phyloP scores from a whole-genome alignment of 2,329 filamentous ascomycete species.

The Lasiodiplodia hormozganensis region DNA sequence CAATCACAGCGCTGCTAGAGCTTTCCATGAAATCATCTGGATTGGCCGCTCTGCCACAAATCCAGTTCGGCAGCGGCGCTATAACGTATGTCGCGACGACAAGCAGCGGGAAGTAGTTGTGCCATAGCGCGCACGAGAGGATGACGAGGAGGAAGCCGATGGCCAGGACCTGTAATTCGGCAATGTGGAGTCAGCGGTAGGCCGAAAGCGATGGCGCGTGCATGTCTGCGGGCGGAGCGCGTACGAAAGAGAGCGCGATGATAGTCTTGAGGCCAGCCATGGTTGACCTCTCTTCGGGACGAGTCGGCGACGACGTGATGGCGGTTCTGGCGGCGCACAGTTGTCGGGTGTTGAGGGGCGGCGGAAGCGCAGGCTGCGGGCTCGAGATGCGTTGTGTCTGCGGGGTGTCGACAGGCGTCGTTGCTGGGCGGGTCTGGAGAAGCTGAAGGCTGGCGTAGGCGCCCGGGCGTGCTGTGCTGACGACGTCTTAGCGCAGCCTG shows the following conservation, averaged over 20 bases:
- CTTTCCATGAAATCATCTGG: slow-evolving; percentile 95
- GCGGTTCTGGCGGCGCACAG: slow-evolving; percentile 1
- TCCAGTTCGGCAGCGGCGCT: slow-evolving; percentile 95
- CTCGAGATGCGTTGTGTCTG: slow-evolving; percentile 12
- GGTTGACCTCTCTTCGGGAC: slow-evolving; percentile 42
- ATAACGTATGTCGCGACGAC: slow-evolving; percentile 96
- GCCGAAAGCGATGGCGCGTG: neutral
- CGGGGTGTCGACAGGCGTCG: slow-evolving; percentile 7
- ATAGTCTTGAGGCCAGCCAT: slow-evolving; percentile 97
- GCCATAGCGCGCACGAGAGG: slow-evolving; percentile 92
- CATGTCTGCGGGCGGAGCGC: slow-evolving; percentile 36
- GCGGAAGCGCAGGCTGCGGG: neutral
- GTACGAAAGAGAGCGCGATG: slow-evolving; percentile 95
- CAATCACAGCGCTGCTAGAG: slow-evolving; percentile 81
- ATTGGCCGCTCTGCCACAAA: slow-evolving; percentile 85
- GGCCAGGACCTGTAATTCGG: slow-evolving; percentile 74
- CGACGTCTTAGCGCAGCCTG: slow-evolving; percentile 20
- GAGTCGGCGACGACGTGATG: slow-evolving; percentile 16
- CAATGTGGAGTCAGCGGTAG: slow-evolving; percentile 4
- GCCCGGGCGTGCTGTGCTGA: slow-evolving; percentile 15
- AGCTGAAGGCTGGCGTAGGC: slow-evolving; percentile 25
- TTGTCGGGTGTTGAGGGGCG: neutral
- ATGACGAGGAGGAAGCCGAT: slow-evolving; percentile 99
- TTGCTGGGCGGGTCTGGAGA: slow-evolving; percentile 17
- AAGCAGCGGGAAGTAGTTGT: slow-evolving; percentile 92